Evolutionary conservation across 306 rosid genomes (phyloP).

Genomic region (Malus fusca): DNA sequence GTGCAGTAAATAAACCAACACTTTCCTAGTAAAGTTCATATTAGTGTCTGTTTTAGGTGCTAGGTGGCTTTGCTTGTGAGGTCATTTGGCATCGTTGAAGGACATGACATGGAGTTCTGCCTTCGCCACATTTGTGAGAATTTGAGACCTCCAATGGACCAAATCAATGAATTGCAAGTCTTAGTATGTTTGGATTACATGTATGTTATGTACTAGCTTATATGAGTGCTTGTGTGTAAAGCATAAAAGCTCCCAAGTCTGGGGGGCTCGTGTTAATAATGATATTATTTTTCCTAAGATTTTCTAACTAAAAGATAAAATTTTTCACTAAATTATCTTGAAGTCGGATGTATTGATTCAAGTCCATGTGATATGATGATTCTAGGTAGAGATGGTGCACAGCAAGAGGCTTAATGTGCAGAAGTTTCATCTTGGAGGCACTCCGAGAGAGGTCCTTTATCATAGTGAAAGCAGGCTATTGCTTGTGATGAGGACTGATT

Average conservation of each 20-base stretch:
- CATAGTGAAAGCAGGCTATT: constrained; percentile 73
- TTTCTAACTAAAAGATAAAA: too few relatives aligned
- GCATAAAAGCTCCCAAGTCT: background rate
- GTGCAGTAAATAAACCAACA: background rate
- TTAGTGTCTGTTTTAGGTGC: too few relatives aligned
- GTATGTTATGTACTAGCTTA: background rate
- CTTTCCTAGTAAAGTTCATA: background rate
- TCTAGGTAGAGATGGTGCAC: constrained; percentile 92
- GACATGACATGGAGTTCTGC: background rate
- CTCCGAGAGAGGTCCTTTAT: constrained; percentile 89
- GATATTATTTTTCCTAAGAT: background rate
- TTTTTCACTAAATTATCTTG: background rate
- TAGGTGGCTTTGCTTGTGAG: background rate
- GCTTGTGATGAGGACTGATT: constrained; percentile 88
- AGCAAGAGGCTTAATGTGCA: constrained; percentile 90
- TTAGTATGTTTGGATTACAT: background rate
- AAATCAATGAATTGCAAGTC: background rate
- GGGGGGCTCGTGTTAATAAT: background rate
- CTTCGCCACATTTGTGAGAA: background rate
- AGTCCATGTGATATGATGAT: constrained; percentile 20
- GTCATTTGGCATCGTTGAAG: background rate
- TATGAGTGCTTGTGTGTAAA: background rate
- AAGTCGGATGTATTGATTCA: constrained; percentile 10
- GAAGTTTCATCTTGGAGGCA: constrained; percentile 86
- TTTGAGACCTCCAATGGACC: background rate